These are phyloP conservation scores for Talaromyces sp. DNA, from an alignment of 2,329 filamentous ascomycete species.

Conservation along the genomic window DNA sequence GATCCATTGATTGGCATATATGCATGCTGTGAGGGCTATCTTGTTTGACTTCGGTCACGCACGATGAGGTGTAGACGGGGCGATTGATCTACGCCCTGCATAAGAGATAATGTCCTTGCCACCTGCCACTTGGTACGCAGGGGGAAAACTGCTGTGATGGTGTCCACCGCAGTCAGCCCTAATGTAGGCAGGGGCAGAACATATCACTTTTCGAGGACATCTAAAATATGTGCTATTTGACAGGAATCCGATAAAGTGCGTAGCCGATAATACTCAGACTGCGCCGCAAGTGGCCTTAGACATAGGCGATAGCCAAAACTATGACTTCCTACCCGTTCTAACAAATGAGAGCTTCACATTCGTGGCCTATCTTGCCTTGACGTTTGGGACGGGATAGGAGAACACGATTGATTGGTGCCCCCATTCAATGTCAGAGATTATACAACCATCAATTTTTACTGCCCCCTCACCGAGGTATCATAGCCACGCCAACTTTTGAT, in stretches of 20 bases:
- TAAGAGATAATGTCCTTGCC: background rate
- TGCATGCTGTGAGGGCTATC: background rate
- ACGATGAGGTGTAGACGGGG: background rate
- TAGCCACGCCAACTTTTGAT: background rate
- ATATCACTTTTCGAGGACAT: background rate
- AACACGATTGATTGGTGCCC: background rate
- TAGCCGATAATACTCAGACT: background rate
- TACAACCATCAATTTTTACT: background rate
- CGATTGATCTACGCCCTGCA: background rate
- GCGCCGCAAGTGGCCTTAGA: background rate
- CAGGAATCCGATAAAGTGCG: background rate
- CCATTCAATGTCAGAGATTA: background rate
- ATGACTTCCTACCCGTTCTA: background rate
- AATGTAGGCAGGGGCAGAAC: background rate
- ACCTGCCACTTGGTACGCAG: background rate
- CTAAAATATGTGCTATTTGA: background rate
- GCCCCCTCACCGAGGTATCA: background rate
- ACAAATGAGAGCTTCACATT: background rate
- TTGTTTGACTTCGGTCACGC: background rate
- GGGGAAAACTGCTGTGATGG: background rate
- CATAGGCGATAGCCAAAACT: background rate
- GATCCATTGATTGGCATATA: background rate
- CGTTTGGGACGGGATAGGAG: background rate
- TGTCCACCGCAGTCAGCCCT: background rate
- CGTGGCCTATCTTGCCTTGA: background rate